These are phyloP conservation scores for Glycine tomentella DNA, from an alignment of 306 rosid genomes.

Conservation along the genomic window DNA sequence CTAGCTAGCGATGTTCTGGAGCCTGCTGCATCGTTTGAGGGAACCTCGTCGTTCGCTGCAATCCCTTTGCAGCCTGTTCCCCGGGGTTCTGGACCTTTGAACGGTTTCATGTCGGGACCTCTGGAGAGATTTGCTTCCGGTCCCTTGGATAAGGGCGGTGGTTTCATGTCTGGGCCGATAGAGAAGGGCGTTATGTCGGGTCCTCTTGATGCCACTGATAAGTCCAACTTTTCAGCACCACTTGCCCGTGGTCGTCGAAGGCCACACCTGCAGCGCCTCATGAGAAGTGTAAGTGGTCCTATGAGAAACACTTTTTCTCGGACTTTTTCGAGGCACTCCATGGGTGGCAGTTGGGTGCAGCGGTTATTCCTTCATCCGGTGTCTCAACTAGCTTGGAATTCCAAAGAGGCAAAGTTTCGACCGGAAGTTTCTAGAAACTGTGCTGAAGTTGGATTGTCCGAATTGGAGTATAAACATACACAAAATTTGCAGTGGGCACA, in stretches of 20 bases:
- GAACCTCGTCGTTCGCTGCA: slow-evolving; percentile 71
- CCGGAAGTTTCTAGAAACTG: slow-evolving; percentile 55
- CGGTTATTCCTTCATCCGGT: slow-evolving; percentile 64
- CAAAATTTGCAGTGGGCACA: slow-evolving; percentile 82
- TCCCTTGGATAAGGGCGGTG: slow-evolving; percentile 67
- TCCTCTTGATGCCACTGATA: slow-evolving; percentile 70
- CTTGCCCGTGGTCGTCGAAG: slow-evolving; percentile 59
- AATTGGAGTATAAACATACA: slow-evolving; percentile 58
- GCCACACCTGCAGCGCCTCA: slow-evolving; percentile 63
- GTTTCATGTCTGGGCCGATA: slow-evolving; percentile 75
- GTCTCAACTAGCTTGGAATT: slow-evolving; percentile 65
- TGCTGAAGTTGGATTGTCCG: slow-evolving; percentile 53
- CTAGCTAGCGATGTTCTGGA: slow-evolving; percentile 59
- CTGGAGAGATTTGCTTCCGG: slow-evolving; percentile 71
- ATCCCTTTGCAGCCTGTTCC: slow-evolving; percentile 80
- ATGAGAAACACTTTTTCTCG: slow-evolving; percentile 68
- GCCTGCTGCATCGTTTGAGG: slow-evolving; percentile 76
- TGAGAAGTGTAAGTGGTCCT: slow-evolving; percentile 79
- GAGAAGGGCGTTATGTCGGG: slow-evolving; percentile 79
- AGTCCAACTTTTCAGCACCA: slow-evolving; percentile 71
- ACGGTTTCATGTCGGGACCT: slow-evolving; percentile 78
- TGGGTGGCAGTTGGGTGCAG: slow-evolving; percentile 66
- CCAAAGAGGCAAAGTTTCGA: slow-evolving; percentile 66
- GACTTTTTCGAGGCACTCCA: slow-evolving; percentile 64
- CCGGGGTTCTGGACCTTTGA: slow-evolving; percentile 67